Base-by-base conservation (phyloP, 371 early-diverging fungal genomes). In the Mortierella sp. region DNA sequence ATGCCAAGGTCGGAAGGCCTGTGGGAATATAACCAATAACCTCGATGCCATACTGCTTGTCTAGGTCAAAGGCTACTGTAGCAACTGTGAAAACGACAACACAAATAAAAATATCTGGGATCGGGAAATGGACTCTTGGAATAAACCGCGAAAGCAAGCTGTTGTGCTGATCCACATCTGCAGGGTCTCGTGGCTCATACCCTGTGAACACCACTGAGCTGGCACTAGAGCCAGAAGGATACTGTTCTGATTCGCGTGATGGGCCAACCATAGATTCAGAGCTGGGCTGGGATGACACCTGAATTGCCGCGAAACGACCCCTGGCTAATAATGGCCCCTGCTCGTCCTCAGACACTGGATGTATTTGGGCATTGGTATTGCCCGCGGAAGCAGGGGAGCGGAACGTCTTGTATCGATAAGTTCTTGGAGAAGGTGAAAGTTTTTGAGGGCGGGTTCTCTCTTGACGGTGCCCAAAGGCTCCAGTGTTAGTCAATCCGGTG, bases 11-110 rank as follows among this genome's bases (percentile, higher is more conserved):
- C 7, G 88, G 88, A 2, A 86, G 71, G 12, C 86, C 88, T 17
- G 81, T 63, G 17, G 86, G 86, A 34, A 86, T 81, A 45, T 42
- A 42, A 3, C 88, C 88, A 2, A 88, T 83, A n/a, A 84, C 79
- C 40, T 70, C 68, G 15, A 85, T 73, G 35, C 65, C 67, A 59
- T 75, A 71, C 43, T 19, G 17, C 32, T 49, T 43, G 49, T 76
- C 76, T 23, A 76, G 31, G 17, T 70, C 28, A 35, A 85, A 74
- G 8, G 65, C 2, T 23, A 66, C 66, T 3, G 86, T 79, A 7
- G 64, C 74, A 7, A 59, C 61, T 3, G 85, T 79, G 53, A 71
- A 81, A 13, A 83, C 65, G 0, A 85, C 66, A 26, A 85, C 74
- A 26, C 76, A 75, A 23, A 81, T 56, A 17, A 87, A 70, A 17